Evolutionary conservation across 352 stramenopile species (phyloP).

Genomic region (Phytophthora pseudosyringae): DNA sequence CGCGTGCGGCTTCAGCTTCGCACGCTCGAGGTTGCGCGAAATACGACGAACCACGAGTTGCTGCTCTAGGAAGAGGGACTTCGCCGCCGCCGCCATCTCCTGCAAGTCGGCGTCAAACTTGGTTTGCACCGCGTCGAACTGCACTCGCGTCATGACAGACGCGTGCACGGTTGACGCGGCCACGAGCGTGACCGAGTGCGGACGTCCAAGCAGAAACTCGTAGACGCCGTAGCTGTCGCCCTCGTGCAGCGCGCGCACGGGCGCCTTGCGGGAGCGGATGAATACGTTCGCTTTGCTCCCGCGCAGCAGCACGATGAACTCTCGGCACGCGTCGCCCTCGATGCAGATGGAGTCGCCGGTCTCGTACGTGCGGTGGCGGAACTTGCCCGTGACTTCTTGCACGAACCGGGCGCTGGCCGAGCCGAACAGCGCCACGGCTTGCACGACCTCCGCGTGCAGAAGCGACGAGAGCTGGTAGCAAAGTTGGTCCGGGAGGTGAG

Average conservation of each 20-base stretch:
- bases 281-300: conserved; percentile 70
- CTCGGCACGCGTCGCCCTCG: conserved; percentile 71
- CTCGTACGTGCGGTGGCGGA: conserved; percentile 75
- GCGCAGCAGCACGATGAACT: conserved; percentile 71
- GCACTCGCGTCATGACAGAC: conserved; percentile 74
- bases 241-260: conserved; percentile 61
- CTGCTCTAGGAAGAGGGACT: conserved; percentile 47
- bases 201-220: conserved; percentile 66
- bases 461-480: conserved; percentile 80
- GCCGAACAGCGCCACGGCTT: conserved; percentile 64
- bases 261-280: conserved; percentile 47
- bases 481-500: conserved; percentile 72
- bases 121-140: conserved; percentile 68
- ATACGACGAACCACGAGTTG: conserved; percentile 41
- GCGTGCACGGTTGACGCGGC: conserved; percentile 58
- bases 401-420: conserved; percentile 64
- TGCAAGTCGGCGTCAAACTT: conserved; percentile 67
- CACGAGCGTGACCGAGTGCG: conserved; percentile 57
- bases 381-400: conserved; percentile 81
- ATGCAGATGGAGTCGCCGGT: conserved; percentile 72
- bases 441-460: conserved; percentile 65
- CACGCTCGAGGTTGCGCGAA: conserved; percentile 48
- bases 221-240: conserved; percentile 74
- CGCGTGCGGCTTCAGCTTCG: conserved; percentile 67
- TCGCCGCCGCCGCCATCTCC: conserved; percentile 56